These are phyloP conservation scores for Ensete ventricosum DNA, from an alignment of 176 grass and related monocot genomes.

Conservation along the genomic window DNA sequence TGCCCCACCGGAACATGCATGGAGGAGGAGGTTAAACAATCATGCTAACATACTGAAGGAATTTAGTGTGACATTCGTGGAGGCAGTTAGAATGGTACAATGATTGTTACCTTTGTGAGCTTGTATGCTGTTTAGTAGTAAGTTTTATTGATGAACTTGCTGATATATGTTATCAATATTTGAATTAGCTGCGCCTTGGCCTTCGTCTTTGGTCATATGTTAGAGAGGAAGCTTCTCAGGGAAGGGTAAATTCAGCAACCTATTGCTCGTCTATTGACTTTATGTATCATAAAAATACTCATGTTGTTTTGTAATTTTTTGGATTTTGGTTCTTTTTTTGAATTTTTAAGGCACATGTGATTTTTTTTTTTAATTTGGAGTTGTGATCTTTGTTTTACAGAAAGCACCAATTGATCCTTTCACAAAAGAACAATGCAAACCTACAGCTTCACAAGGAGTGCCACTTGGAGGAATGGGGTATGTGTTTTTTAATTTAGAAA, in stretches of 20 bases:
- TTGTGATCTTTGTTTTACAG: constrained; percentile 21
- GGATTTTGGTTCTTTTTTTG: background rate
- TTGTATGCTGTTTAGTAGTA: background rate
- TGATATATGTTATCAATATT: constrained; percentile 1
- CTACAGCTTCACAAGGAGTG: constrained; percentile 82
- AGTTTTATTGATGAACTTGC: background rate
- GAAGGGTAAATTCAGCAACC: constrained; percentile 47
- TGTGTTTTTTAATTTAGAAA: constrained; percentile 15
- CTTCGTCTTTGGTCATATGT: constrained; percentile 92
- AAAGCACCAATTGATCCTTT: constrained; percentile 99
- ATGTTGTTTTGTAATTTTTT: constrained; percentile 15
- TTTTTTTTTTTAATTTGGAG: background rate
- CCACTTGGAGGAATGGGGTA: constrained; percentile 99
- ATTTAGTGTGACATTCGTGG: constrained; percentile 86
- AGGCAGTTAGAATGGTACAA: constrained; percentile 74
- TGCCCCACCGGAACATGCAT: constrained; percentile 73
- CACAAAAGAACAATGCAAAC: constrained; percentile 58
- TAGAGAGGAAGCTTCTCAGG: constrained; percentile 84
- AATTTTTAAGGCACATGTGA: no score
- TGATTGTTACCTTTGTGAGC: background rate
- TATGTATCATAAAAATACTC: background rate
- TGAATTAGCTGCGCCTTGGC: constrained; percentile 63
- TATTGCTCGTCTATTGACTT: background rate
- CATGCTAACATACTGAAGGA: constrained; percentile 89
- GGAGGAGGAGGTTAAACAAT: constrained; percentile 78